Conservation (phyloP, 805 yeast species). For the Candida ipomoeae region DNA sequence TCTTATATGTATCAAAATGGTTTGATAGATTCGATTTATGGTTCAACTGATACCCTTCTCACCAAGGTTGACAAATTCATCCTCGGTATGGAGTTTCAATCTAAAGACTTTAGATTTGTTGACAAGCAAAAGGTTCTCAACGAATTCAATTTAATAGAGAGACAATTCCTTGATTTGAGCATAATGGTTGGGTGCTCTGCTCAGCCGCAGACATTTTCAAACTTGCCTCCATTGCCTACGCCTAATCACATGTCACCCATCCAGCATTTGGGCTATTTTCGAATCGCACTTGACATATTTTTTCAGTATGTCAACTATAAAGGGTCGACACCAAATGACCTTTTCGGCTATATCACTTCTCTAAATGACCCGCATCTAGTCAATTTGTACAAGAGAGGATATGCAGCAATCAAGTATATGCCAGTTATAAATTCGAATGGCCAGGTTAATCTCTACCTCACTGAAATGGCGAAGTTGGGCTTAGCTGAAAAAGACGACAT, state of each 20-base stretch:
- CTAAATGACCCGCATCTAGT: constrained; percentile 44
- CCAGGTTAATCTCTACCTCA: constrained; percentile 52
- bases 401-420: constrained; percentile 61
- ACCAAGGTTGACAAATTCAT: constrained; percentile 66
- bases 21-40: constrained; percentile 71
- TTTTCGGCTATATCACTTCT: constrained; percentile 45
- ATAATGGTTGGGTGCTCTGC: constrained; percentile 74
- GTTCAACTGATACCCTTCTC: constrained; percentile 76
- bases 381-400: constrained; percentile 60
- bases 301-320: constrained; percentile 30
- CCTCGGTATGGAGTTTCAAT: constrained; percentile 62
- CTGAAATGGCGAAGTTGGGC: constrained; percentile 39
- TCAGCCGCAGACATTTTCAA: constrained; percentile 60
- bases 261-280: constrained; percentile 38
- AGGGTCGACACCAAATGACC: constrained; percentile 23
- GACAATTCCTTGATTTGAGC: constrained; percentile 71
- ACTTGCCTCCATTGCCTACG: constrained; percentile 44
- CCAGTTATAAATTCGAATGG: constrained; percentile 75
- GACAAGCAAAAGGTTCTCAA: constrained; percentile 54
- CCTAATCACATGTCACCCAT: constrained; percentile 38
- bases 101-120: constrained; percentile 62
- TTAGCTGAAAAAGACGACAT: constrained; percentile 12
- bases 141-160: constrained; percentile 57
- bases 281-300: constrained; percentile 37
- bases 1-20: constrained; percentile 58